Percentiles rank a stretch among this genome's conserved stretches.
Conservation (phyloP, 371 early-diverging fungal genomes). For the Mortierella sp. region DNA sequence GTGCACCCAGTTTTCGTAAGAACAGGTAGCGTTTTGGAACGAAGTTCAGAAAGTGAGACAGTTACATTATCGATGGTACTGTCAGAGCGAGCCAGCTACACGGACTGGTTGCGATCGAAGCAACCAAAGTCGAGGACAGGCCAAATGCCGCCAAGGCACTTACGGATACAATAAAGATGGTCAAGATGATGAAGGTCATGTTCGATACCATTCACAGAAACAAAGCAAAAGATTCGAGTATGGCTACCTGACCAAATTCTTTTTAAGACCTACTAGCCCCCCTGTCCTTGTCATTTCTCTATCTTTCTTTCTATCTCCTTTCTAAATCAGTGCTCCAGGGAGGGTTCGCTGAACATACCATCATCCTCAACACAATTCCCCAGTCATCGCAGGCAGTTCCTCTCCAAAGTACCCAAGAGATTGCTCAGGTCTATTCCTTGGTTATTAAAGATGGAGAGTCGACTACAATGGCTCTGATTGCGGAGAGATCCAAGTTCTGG, state of each 20-base stretch:
- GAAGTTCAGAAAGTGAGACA: no score
- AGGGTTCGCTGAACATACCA: conserved; percentile 91
- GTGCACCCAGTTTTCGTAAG: no score
- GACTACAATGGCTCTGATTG: conserved; percentile 91
- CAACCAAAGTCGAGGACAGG: no score
- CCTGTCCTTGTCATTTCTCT: neutral
- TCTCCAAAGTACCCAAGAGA: conserved; percentile 73
- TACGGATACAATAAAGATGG: no score
- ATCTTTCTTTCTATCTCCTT: neutral
- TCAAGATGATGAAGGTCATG: no score
- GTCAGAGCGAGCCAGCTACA: no score
- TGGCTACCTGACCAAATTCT: conserved; percentile 22
- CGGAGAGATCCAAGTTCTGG: conserved; percentile 86
- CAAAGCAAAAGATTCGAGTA: conserved; percentile 26
- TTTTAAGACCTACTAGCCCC: neutral
- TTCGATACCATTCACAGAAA: no score
- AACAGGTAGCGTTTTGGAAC: no score
- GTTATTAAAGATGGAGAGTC: conserved; percentile 97
- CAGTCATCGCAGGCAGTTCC: conserved; percentile 70
- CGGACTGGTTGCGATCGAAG: no score
- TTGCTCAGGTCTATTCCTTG: conserved; percentile 79
- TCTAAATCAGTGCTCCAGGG: conserved; percentile 84
- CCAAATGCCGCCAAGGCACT: no score
- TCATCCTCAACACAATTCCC: conserved; percentile 73
- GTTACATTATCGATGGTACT: no score